Evolutionary conservation across 176 grass and related monocot species (phyloP), one percentile per base, ranked within the genome.

Genomic region (Zoysia japonica): DNA sequence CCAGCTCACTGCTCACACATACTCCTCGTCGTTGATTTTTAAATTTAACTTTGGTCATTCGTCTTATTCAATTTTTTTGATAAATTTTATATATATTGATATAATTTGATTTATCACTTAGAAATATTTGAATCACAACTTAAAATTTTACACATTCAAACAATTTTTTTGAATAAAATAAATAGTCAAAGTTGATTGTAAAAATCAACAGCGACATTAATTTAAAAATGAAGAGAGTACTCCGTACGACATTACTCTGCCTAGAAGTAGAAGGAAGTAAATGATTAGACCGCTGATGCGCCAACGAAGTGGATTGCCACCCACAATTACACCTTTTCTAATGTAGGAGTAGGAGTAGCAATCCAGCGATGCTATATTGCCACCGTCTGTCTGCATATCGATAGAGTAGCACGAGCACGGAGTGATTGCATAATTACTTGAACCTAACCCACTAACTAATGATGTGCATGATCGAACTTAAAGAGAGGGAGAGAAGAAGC

Each of bases 361-460:
- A 12, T 47, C 7, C 11, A 12, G 20, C 38, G 53, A 66, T 44
- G 12, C 60, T 47, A 72, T 41, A 55, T 3, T 37, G 2, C 13
- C 5, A 61, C 56, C n/a, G 52, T 59, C 63, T n/a, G 52, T 59
- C 63, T n/a, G 45, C 16, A 41, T 19, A 61, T 14, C n/a, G 1
- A 37, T 47, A 65, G 63, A 74, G 52, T 68, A 68, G 41, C 64
- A 62, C 6, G 45, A 49, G 39, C 57, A 40, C 42, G 41, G 8
- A 45, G 39, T 74, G 62, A 69, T 76, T 79, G 81, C 81, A 83
- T 50, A 79, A 84, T 80, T 84, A 47, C 70, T 47, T 75, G 75
- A 41, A 84, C 86, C 86, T 75, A 88, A 80, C 42, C 56, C 82
- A 83, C 80, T 6, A 57, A 57, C 55, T 57, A 9, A 80, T 68